Evolutionary conservation across 2,329 filamentous ascomycete species (phyloP), one percentile per base, ranked within the genome.

Genomic region (Monosporascus sp.): DNA sequence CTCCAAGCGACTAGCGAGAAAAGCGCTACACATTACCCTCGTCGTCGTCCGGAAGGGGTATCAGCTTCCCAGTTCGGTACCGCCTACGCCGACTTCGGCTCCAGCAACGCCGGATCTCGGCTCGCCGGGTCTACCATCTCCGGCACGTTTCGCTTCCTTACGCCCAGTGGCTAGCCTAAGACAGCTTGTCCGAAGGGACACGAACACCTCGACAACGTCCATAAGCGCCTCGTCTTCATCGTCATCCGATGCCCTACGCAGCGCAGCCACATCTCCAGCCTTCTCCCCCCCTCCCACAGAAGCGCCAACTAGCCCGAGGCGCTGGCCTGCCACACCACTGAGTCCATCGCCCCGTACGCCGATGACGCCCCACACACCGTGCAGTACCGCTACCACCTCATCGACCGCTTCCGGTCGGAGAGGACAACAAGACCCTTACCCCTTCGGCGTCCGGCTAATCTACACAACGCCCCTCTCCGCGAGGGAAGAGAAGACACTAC

Each of bases 21-120:
- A 83, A 64, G 71, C 71, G 8, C 67, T 84, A 2, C 77, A 81
- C 61, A 70, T 86, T 50, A 83, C 79, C 19, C 75, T 86, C 38
- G 74, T 86, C 43, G 77, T 84, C 22, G 74, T 83, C 45, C 74
- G 78, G 40, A 76, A 77, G 46, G 79, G 83, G 53, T 79, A 81
- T 59, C 78, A 84, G 61, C 68, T 84, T 7, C 79, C 78, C 8
- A 68, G 67, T 9, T 63, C 65, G 5, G 64, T 68, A 11, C 66
- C 70, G 3, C 59, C 66, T 9, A 65, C 67, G 17, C 68, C 67
- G 8, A 60, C 57, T 16, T 63, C 69, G 24, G 58, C 65, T 46
- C 59, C 62, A 49, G 41, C 58, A 31, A 59, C 71, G 20, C 66
- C 68, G 49, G 64, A 66, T 38, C 61, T 69, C 54, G 60, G 61